phyloP scores from a whole-genome alignment of 2,329 filamentous ascomycete species.

The Monilinia polystroma region DNA sequence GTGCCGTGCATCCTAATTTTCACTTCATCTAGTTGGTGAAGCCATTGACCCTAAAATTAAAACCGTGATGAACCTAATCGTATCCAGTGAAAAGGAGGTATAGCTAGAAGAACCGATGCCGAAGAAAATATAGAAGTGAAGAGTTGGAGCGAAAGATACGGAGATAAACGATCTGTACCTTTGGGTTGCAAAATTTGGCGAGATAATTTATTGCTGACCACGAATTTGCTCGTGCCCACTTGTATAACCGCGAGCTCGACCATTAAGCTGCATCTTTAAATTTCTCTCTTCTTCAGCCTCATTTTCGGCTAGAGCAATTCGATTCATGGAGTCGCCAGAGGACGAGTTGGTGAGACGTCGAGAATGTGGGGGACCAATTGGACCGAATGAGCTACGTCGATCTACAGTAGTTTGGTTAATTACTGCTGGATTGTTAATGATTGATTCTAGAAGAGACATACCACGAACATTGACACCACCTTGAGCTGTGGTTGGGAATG shows the following conservation, averaged over 20 bases:
- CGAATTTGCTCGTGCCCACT: neutral
- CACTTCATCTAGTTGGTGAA: conserved; percentile 10
- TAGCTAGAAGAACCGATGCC: neutral
- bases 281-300: neutral
- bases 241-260: neutral
- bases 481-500: neutral
- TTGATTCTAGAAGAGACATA: neutral
- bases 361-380: conserved; percentile 20
- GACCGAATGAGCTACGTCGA: conserved; percentile 19
- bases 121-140: conserved; percentile 4
- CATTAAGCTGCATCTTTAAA: neutral
- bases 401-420: neutral
- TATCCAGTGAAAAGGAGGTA: neutral
- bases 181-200: neutral
- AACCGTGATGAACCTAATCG: conserved; percentile 14
- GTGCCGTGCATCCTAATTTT: neutral
- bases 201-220: neutral
- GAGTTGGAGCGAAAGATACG: neutral
- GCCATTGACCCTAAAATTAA: conserved; percentile 1
- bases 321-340: neutral
- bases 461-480: conserved; percentile 6
- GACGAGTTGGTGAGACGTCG: conserved; percentile 19
- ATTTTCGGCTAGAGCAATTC: conserved; percentile 1
- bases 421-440: neutral
- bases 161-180: conserved; percentile 2